A percentile compares a stretch with the other conserved stretches of the same genome.
phyloP scores from a whole-genome alignment of 2,329 filamentous ascomycete genomes.

The Penicillium brasilianum region DNA sequence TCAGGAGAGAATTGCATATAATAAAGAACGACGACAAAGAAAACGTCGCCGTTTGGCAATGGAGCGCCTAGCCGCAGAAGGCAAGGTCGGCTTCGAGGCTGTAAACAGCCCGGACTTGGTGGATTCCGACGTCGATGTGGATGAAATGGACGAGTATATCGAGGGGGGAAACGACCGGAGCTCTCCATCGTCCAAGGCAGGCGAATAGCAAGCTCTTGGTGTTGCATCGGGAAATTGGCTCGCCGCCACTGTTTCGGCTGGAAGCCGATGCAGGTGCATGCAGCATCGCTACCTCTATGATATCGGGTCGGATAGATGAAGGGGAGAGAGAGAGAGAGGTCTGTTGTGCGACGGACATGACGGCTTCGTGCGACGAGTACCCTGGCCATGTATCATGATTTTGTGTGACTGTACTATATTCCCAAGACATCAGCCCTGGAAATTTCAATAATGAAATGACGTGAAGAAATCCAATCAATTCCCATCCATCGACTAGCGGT shows the following conservation, averaged over 20 bases:
- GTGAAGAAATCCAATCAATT: background rate
- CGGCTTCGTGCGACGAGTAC: background rate
- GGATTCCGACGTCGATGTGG: background rate
- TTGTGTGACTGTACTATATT: slow-evolving; percentile 7
- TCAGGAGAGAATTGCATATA: slow-evolving; percentile 11
- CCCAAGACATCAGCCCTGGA: background rate
- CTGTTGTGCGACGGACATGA: slow-evolving; percentile 2
- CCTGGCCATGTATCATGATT: slow-evolving; percentile 1
- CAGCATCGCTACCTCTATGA: background rate
- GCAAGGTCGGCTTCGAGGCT: background rate
- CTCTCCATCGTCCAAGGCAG: background rate
- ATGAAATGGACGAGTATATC: background rate
- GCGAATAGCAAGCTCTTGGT: slow-evolving; percentile 1
- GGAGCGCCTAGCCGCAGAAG: slow-evolving; percentile 2
- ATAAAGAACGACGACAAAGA: slow-evolving; percentile 9
- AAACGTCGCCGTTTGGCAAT: slow-evolving; percentile 8
- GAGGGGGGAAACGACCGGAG: background rate
- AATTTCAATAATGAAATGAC: background rate
- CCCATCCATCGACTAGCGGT: background rate
- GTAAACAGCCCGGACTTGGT: background rate
- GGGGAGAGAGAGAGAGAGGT: no score
- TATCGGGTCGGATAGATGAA: background rate
- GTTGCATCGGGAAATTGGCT: background rate
- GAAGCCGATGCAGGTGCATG: slow-evolving; percentile 5
- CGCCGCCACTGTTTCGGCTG: background rate